Base-by-base conservation (phyloP, 2,329 filamentous ascomycete genomes). In the Trichoderma afroharzianum region DNA sequence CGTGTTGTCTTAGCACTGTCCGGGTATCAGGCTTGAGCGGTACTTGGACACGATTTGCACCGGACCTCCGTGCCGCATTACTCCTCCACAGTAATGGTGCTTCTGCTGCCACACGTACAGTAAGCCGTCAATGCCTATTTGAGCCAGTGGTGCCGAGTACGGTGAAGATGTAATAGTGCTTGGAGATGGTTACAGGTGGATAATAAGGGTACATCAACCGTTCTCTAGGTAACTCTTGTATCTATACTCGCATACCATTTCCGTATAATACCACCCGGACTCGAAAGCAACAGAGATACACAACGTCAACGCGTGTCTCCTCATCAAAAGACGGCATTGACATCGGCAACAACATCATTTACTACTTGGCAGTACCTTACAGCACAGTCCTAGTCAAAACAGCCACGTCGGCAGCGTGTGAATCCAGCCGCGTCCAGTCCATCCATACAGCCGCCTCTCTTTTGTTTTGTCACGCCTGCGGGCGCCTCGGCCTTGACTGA, bases 401-500 rank as follows among this genome's bases (percentile, higher is more conserved):
- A 63, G 15, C 39, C 61, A 43, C 61, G 61, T 63, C 36, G 36
- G 11, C 21, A 26, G 33, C 36, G 26, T 26, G 6, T 8, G 61
- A 47, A 5, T 32, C 36, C 12, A 33, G 57, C 28, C 18, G 18
- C 18, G 57, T 59, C 30, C 14, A 6, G 26, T 58, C 55, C 26
- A 14, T 26, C 21, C 24, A 11, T n/a, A 30, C 47, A 53, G 21
- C 9, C n/a, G 15, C 15, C 15, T 32, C 32, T 24, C 15, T n/a
- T 63, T 32, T 50, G 62, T 53, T 33, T 61, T 50, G 28, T 36
- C 57, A 61, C n/a, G 9, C 57, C 33, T 36, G 39, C 66, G 66
- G 66, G 57, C 57, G 66, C 57, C 55, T 62, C 66, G 66, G 66
- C n/a, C 33, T 55, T 33, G 26, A 64, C 58, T 39, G 32, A 36